Evolutionary conservation across 2,329 filamentous ascomycete genomes (phyloP), one percentile per base, ranked within the genome.

Genomic region (Colletotrichum salicis): DNA sequence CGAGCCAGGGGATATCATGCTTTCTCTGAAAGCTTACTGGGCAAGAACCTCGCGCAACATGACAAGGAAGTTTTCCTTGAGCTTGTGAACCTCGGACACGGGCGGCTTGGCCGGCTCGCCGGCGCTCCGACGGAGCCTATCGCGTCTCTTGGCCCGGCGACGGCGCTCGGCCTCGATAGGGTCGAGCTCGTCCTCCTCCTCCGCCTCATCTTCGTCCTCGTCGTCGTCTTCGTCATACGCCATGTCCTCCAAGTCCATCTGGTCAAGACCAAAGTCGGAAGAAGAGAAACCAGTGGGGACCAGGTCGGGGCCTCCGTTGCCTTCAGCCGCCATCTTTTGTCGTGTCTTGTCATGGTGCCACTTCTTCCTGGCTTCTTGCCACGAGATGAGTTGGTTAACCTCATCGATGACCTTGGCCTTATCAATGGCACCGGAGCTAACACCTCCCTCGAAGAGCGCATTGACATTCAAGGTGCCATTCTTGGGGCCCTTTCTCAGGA

Each of bases 301-400:
- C 68, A 87, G 81, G 31, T 86, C 86, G 22, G 83, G 82, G 63
- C 84, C 85, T 11, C 80, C 80, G 7, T 80, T 86, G 3, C 91
- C 91, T 78, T 96, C 95, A 2, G 94, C 95, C 0, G 96, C 96
- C 96, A 99, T 98, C 87, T 99, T 99, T 84, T 98, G 96, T 65
- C 95, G 87, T 10, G 96, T 99, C 87, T 99, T 99, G 83, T 97
- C 94, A 73, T 96, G 91, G 80, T 99, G 96, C 96, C 96, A 99
- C 84, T 96, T 96, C 87, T 99, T 98, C 67, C 96, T 88, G 54
- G 94, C 94, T 79, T 95, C 94, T 81, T 99, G 96, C 96, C 96
- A 99, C 59, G 92, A 87, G 76, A 99, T 96, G 61, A 99, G 86
- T 35, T 88, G 85, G 78, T 98, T 90, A 78, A 98, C 95, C 83